A percentile compares a stretch with the other conserved stretches of the same genome.
These are phyloP conservation scores for Fusarium domesticum DNA, from an alignment of 2,329 filamentous ascomycete species.

Conservation along the genomic window DNA sequence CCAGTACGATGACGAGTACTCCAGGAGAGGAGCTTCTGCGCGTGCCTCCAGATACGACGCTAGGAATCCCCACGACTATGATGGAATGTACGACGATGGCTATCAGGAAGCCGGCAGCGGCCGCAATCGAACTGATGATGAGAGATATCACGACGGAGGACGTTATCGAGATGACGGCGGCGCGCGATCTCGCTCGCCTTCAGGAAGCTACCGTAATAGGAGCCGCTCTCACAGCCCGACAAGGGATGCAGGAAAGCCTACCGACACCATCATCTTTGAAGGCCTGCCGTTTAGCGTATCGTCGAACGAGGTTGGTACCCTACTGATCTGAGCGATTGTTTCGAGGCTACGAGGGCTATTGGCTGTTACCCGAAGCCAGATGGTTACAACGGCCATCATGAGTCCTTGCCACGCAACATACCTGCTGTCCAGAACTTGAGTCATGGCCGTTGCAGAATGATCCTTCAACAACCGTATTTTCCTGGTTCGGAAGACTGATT, in stretches of 20 bases:
- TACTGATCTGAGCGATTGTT: constrained; percentile 17
- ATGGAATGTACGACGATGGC: constrained; percentile 40
- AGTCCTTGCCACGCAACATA: constrained; percentile 3
- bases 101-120: constrained; percentile 29
- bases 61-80: constrained; percentile 34
- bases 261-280: constrained; percentile 54
- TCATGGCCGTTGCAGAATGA: constrained; percentile 7
- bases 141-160: constrained; percentile 16
- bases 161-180: constrained; percentile 22
- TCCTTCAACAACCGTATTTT: constrained; percentile 9
- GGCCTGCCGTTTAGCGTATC: constrained; percentile 49
- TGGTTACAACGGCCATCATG: constrained; percentile 5
- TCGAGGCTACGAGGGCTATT: constrained; percentile 2
- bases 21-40: constrained; percentile 21
- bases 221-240: constrained; percentile 37
- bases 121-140: constrained; percentile 22
- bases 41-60: constrained; percentile 27
- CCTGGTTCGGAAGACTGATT: constrained; percentile 28
- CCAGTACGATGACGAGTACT: constrained; percentile 30
- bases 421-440: constrained; percentile 2
- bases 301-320: constrained; percentile 49
- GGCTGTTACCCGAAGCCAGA: constrained; percentile 8
- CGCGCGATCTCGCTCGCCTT: constrained; percentile 27
- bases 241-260: constrained; percentile 42
- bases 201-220: constrained; percentile 27